These are phyloP conservation scores for Urostyla sp. DNA, from an alignment of 73 alveolate species.

Conservation along the genomic window DNA sequence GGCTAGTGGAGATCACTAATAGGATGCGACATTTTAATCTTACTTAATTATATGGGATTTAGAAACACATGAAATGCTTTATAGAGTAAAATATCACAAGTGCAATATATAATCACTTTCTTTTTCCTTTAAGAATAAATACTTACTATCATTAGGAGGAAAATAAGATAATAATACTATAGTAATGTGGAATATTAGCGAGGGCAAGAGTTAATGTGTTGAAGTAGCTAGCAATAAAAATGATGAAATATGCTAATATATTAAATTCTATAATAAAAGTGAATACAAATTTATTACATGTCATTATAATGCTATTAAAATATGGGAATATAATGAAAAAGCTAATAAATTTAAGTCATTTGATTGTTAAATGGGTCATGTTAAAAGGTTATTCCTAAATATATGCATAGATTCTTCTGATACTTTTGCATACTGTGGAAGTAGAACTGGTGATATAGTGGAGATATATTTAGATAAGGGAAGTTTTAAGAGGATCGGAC, in stretches of 20 bases:
- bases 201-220: conserved; percentile 66
- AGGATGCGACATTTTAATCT: conserved; percentile 70
- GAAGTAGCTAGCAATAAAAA: conserved; percentile 56
- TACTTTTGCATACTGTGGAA: conserved; percentile 80
- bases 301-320: conserved; percentile 61
- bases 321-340: conserved; percentile 63
- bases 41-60: conserved; percentile 72
- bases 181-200: conserved; percentile 70
- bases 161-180: conserved; percentile 60
- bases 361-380: conserved; percentile 84
- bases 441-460: conserved; percentile 80
- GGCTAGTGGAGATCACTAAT: conserved; percentile 60
- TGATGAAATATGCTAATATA: conserved; percentile 58
- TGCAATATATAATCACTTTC: conserved; percentile 49
- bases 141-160: conserved; percentile 76
- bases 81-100: conserved; percentile 73
- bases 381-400: conserved; percentile 71
- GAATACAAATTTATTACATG: conserved; percentile 62
- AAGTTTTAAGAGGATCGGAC: conserved; percentile 78
- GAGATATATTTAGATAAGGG: conserved; percentile 77
- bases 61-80: conserved; percentile 43
- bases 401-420: conserved; percentile 72
- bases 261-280: conserved; percentile 59
- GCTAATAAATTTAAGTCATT: conserved; percentile 56
- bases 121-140: conserved; percentile 68